Evolutionary conservation across 345 rosid genomes (phyloP), one percentile per base, ranked within the genome.

Genomic region (Linum lewisii): DNA sequence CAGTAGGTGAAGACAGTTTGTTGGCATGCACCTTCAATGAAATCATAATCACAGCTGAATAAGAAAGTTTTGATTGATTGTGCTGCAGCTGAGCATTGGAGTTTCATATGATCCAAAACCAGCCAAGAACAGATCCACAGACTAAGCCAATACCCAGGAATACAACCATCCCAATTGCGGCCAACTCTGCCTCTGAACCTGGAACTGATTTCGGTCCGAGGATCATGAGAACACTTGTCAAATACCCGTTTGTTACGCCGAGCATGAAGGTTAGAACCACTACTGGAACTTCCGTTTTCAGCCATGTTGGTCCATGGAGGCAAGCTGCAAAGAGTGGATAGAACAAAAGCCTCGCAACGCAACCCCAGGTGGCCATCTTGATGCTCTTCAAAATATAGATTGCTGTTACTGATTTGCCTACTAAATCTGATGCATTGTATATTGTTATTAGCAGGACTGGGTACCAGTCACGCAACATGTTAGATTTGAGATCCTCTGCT

Each of bases 151-250:
- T 0, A 25, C 96, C 98, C 25, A 88, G 81, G 68, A 78, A 85
- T 68, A 86, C 82, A 49, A 79, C 72, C 83, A 92, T 76, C 32
- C 81, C 80, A 51, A 92, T 74, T 7, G 96, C 96, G 21, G 95
- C 80, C 29, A 86, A 66, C 68, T 92, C 97, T 38, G 94, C 84
- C 59, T 91, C 98, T 1, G 83, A 65, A 29, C 70, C 78, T 0
- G 79, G 81, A 32, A 88, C 96, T 8, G 80, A 67, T 74, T 86
- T 88, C 0, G 95, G 98, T 36, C 81, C 58, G 25, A 86, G 78
- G 64, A 91, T 91, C 98, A 91, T 91, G 21, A 91, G 71, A 44
- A 84, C 84, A 32, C 98, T 88, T 57, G 96, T 88, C 47, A 91
- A 77, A 67, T 91, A 88, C 9, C 98, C 98, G 26, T 91, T 91